Evolutionary conservation across 208 protist species (phyloP).

Genomic region (Endotrypanum monterogeii): DNA sequence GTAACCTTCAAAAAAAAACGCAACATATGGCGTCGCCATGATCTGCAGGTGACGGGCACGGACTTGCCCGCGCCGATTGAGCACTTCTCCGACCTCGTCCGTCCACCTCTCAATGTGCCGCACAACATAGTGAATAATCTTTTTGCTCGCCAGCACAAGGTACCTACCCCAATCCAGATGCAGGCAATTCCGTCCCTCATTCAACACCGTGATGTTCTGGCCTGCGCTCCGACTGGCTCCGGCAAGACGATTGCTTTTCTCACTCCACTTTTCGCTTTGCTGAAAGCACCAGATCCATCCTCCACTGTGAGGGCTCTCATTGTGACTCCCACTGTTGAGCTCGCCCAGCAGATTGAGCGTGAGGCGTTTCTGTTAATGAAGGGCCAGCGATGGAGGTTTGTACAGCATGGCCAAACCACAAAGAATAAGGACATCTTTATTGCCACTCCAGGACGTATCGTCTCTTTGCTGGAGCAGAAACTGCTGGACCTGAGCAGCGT

Average conservation of each 20-base stretch:
- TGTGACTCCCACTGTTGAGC: constrained; percentile 95
- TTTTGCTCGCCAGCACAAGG: constrained; percentile 79
- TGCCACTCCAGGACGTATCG: constrained; percentile 86
- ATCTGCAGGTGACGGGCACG: constrained; percentile 71
- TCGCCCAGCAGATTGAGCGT: constrained; percentile 96
- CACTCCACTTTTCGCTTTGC: constrained; percentile 92
- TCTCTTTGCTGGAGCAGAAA: constrained; percentile 80
- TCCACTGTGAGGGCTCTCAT: constrained; percentile 93
- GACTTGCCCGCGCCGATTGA: constrained; percentile 84
- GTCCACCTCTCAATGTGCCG: constrained; percentile 77
- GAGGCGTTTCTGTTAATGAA: constrained; percentile 90
- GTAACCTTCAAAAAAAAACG: constrained; percentile 80
- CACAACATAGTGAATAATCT: constrained; percentile 83
- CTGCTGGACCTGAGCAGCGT: constrained; percentile 72
- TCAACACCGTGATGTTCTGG: constrained; percentile 85
- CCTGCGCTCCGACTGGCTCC: constrained; percentile 90
- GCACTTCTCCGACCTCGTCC: constrained; percentile 83
- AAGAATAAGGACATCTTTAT: constrained; percentile 94
- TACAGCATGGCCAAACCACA: constrained; percentile 89
- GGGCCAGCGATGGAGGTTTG: constrained; percentile 86
- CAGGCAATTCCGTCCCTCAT: constrained; percentile 95
- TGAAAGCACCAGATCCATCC: constrained; percentile 72
- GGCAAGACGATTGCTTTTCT: constrained; percentile 97
- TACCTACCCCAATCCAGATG: constrained; percentile 97
- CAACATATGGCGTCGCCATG: constrained; percentile 85